Base-by-base conservation (phyloP, 805 yeast species). In the Wickerhamomyces pijperi region DNA sequence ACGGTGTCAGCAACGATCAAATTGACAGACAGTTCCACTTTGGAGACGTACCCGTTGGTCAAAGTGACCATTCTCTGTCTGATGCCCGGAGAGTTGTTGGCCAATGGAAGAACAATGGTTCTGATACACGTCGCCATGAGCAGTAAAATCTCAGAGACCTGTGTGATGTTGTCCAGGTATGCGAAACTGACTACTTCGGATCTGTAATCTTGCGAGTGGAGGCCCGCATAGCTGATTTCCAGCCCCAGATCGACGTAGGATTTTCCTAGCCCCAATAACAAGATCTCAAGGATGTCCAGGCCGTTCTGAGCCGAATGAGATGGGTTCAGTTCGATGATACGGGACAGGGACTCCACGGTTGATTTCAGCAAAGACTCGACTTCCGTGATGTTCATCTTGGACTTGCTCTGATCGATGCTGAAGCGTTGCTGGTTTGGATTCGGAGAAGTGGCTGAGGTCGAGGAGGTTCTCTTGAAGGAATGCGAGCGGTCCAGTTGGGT, bases 301-400 rank as follows among this genome's bases (percentile, higher is more conserved):
- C 85, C 71, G 50, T 77, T 73, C 35, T 71, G 78, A 6, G 79
- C 70, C 2, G 82, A 65, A 42, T 71, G 76, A 20, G 63, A 62
- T 1, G 90, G 84, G 0, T 78, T 68, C 31, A 85, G 63, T 54
- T 86, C 95, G 50, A 84, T 68, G 3, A 81, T 66, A 53, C 96
- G 67, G 2, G 88, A 80, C 4, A 86, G 65, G 1, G 88, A 70
- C 58, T 87, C 97, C 28, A 85, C 80, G 7, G 79, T 71, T 15
- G 82, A 72, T 46, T 77, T 78, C 32, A 86, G 62, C 41, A 84
- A 71, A 3, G 67, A 61, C 46, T 84, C 88, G 2, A 83, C 76
- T 19, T 66, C 61, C 14, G 60, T 49, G 6, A 79, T 53, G 23
- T 59, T 54, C 32, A 68, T 53, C 23, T 54, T 53, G 6, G 19